These are phyloP conservation scores for Tolypocladium tundrense DNA, from an alignment of 2,329 filamentous ascomycete species.

Conservation along the genomic window DNA sequence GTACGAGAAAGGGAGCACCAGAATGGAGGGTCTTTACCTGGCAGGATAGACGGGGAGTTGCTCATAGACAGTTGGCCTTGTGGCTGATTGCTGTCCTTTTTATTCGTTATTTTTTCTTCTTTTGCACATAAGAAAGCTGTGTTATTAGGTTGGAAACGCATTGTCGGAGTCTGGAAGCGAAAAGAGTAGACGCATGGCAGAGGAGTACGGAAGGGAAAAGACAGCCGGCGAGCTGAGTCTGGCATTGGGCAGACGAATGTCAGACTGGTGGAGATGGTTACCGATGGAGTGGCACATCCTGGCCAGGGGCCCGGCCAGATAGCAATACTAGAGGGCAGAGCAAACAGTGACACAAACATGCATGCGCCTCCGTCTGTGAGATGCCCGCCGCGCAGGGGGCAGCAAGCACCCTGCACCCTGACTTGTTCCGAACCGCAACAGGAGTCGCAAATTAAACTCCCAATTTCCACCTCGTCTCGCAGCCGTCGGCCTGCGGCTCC, in stretches of 20 bases:
- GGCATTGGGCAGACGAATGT: no score
- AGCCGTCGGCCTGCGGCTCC: not conserved
- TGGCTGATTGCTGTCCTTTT: not conserved
- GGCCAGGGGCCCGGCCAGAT: no score
- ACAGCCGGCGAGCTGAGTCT: no score
- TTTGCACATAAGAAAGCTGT: not conserved
- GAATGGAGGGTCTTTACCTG: no score
- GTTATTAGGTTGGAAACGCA: not conserved
- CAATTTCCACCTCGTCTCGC: no score
- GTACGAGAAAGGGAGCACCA: not conserved
- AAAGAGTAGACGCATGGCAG: not conserved
- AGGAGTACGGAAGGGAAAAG: no score
- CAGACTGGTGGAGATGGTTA: no score
- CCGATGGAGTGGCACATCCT: no score
- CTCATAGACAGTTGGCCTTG: not conserved
- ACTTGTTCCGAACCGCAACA: no score
- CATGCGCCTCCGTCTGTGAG: not conserved
- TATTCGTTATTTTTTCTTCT: not conserved
- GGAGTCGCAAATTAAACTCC: no score
- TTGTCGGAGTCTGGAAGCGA: not conserved
- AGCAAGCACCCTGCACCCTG: no score
- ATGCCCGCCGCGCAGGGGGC: not conserved
- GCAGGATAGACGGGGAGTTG: not conserved
- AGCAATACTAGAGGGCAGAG: no score
- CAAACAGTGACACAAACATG: not conserved